Conservation (phyloP, 257 asterid species). For the Rubia yunnanensis region DNA sequence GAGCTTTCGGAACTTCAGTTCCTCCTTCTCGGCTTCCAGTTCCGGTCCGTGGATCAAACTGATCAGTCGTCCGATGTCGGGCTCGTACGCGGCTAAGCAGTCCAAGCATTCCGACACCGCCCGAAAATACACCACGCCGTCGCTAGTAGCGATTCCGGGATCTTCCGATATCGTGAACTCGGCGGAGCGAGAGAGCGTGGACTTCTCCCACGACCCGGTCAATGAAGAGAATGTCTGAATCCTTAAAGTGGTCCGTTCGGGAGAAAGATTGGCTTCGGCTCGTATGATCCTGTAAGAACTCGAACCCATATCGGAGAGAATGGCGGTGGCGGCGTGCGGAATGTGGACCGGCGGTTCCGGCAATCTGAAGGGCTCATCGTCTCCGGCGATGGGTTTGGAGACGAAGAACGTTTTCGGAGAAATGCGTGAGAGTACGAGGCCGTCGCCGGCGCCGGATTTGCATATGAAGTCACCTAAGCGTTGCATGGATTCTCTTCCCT, state of each 20-base stretch:
- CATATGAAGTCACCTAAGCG: not conserved
- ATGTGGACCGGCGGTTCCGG: not conserved
- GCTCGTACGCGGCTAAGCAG: not conserved
- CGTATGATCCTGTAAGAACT: not conserved
- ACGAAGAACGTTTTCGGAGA: not conserved
- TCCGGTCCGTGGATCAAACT: not conserved
- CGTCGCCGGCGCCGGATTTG: not conserved
- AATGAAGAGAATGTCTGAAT: not conserved
- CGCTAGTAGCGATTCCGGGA: not conserved
- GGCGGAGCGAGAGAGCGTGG: not conserved
- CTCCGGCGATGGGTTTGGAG: not conserved
- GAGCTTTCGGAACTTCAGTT: not conserved
- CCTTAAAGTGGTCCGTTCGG: not conserved
- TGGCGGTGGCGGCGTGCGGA: not conserved
- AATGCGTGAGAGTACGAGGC: not conserved
- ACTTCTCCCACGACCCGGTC: not conserved
- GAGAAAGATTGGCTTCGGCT: not conserved
- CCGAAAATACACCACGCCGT: not conserved
- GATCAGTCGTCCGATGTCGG: not conserved
- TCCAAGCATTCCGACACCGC: not conserved
- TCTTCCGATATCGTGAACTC: not conserved
- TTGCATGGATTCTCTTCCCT: not conserved
- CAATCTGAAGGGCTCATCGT: not conserved
- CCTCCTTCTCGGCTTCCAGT: not conserved
- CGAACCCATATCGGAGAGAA: not conserved